Conservation (phyloP, 1,284 basidiomycete species). For the Abortiporus biennis region DNA sequence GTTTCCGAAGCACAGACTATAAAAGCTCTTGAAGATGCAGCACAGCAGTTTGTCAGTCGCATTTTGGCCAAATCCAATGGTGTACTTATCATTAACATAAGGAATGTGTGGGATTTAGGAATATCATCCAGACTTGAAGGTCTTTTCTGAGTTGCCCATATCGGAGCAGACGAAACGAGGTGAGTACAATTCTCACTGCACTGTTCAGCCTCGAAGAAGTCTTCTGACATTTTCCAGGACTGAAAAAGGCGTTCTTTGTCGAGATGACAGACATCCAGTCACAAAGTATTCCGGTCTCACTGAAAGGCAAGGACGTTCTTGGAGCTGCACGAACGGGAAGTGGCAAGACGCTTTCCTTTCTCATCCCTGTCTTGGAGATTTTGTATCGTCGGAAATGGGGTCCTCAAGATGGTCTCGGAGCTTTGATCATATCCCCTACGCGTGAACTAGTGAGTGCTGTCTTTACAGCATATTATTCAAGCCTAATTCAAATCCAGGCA, state of each 20-base stretch:
- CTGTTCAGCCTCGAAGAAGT: no score
- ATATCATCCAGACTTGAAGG: conserved; percentile 37
- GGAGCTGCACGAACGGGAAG: conserved; percentile 79
- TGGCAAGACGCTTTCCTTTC: conserved; percentile 81
- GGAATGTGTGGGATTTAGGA: no score
- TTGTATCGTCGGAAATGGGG: conserved; percentile 77
- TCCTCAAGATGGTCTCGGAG: conserved; percentile 81
- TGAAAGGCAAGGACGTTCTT: conserved; percentile 67
- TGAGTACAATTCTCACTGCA: no score
- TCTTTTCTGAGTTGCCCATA: conserved; percentile 65
- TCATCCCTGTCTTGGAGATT: conserved; percentile 73
- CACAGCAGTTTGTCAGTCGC: conserved; percentile 49
- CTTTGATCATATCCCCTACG: conserved; percentile 92
- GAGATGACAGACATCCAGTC: conserved; percentile 84
- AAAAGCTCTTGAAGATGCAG: conserved; percentile 47
- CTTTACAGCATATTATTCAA: background rate
- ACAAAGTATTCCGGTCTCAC: conserved; percentile 54
- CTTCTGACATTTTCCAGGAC: conserved; percentile 37
- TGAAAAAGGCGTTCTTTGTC: conserved; percentile 82
- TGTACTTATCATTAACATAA: conserved; percentile 27
- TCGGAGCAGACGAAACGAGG: conserved; percentile 66
- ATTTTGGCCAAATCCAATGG: conserved; percentile 15
- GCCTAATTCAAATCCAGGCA: conserved; percentile 46
- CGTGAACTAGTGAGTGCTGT: conserved; percentile 71
- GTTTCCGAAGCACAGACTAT: conserved; percentile 47